Evolutionary conservation across 371 early-diverging fungal species (phyloP), one percentile per base, ranked within the genome.

Genomic region (Basidiobolus meristosporus): DNA sequence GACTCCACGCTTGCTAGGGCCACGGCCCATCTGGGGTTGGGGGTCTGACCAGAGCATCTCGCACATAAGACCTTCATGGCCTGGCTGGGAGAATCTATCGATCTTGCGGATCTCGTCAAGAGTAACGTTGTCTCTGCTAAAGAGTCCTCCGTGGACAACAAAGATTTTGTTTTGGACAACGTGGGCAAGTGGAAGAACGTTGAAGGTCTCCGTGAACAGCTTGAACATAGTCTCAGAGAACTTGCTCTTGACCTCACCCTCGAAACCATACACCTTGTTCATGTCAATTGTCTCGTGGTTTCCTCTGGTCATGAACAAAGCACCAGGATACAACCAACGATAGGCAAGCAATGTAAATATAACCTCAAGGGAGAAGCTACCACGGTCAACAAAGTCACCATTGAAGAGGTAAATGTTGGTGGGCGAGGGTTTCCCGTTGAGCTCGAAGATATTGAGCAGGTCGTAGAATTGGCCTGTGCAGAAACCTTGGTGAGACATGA

Each of bases 381-480:
- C 99, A 48, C 99, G 87, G 62, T 99, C 99, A 35, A 99, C 99
- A 58, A 93, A 99, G 68, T 99, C 99, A 32, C 98, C 93, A 60
- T 95, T 97, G 61, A 93, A 92, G 45, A 91, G 60, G 47, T 85
- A 90, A 42, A 76, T 68, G 50, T 90, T 82, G 1, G 67, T 74
- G 18, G 68, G 63, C 0, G 80, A 76, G 0, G 96, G 96, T 41
- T 72, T 65, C 3, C 95, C 95, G 56, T 90, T 90, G 44, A 69
- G 62, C 34, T 87, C 68, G 52, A 96, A 91, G 29, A 96, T 91
- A 53, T 96, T 78, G 38, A 90, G 61, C 47, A 96, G 72, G 44
- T 98, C 98, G 53, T 96, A 98, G 60, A 74, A 99, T 72, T 99
- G 98, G 5, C 98, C 65, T 61, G 20, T 1, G 7, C 16, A 34